Evolutionary conservation across 495 filamentous ascomycete species (phyloP).

Genomic region (Neurospora intermedia): DNA sequence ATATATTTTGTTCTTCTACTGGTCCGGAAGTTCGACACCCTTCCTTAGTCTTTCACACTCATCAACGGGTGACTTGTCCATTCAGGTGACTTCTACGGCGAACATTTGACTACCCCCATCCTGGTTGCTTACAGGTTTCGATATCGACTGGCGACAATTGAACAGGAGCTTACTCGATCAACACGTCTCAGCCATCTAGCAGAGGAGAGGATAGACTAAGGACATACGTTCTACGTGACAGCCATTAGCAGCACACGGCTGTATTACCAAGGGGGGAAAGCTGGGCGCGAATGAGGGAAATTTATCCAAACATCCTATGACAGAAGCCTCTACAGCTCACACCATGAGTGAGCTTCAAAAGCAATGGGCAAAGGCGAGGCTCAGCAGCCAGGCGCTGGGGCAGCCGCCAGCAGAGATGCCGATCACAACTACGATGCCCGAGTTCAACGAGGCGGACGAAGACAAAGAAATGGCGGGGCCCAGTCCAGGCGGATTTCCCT

Average conservation of each 20-base stretch:
- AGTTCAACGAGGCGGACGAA: slow-evolving; percentile 44
- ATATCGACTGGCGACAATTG: neutral
- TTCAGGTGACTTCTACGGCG: neutral
- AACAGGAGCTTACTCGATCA: neutral
- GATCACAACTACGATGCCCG: slow-evolving; percentile 8
- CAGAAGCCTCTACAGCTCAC: neutral
- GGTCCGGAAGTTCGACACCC: neutral
- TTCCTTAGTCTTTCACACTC: neutral
- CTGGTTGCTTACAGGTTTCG: neutral
- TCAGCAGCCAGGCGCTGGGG: slow-evolving; percentile 26
- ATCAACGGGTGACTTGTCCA: neutral
- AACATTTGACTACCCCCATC: neutral
- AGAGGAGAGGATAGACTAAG: neutral
- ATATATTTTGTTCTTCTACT: neutral
- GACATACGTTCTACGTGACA: neutral
- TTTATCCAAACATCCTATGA: neutral
- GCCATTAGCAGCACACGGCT: neutral
- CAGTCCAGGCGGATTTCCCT: slow-evolving; percentile 17
- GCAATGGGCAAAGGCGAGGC: slow-evolving; percentile 70
- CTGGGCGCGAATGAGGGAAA: neutral
- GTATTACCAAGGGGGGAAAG: neutral
- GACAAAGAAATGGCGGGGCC: slow-evolving; percentile 28
- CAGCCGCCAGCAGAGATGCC: slow-evolving; percentile 4
- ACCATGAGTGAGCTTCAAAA: slow-evolving; percentile 82
- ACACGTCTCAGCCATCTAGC: neutral